Percentiles rank a stretch among this genome's conserved stretches.
Evolutionary conservation across 495 filamentous ascomycete genomes (phyloP).

Genomic region (Talaromyces adpressus): DNA sequence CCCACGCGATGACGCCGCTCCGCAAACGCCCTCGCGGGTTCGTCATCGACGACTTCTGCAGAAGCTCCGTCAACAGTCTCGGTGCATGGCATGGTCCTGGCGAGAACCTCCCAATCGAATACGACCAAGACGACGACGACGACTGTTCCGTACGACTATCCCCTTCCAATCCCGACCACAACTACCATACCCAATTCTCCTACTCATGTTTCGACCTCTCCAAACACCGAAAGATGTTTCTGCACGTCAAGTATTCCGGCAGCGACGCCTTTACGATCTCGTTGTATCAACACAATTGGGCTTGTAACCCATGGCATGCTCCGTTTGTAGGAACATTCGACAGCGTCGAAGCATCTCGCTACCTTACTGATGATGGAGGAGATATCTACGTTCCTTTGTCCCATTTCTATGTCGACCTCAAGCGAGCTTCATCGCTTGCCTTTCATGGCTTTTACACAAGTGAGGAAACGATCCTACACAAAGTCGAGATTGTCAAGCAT

Average conservation of each 20-base stretch:
- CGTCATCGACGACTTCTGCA: slow-evolving; percentile 62
- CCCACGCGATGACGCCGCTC: neutral
- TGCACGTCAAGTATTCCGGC: slow-evolving; percentile 67
- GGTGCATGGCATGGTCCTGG: slow-evolving; percentile 68
- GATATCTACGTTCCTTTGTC: slow-evolving; percentile 71
- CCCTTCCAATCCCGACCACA: slow-evolving; percentile 60
- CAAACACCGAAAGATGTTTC: slow-evolving; percentile 48
- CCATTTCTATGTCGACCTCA: slow-evolving; percentile 62
- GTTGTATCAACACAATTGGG: slow-evolving; percentile 63
- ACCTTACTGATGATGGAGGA: slow-evolving; percentile 32
- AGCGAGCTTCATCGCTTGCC: slow-evolving; percentile 54
- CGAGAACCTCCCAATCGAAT: slow-evolving; percentile 48
- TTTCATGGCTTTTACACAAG: slow-evolving; percentile 61
- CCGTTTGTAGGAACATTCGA: slow-evolving; percentile 73
- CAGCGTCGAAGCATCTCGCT: slow-evolving; percentile 61
- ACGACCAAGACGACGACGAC: slow-evolving; percentile 25
- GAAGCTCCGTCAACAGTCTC: slow-evolving; percentile 50
- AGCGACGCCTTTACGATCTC: slow-evolving; percentile 61
- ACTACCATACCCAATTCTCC: slow-evolving; percentile 60
- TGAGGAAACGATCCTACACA: slow-evolving; percentile 45
- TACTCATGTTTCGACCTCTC: slow-evolving; percentile 52
- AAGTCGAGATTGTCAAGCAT: slow-evolving; percentile 56
- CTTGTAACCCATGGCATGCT: slow-evolving; percentile 49
- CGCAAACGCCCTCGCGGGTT: slow-evolving; percentile 20
- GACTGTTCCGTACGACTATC: slow-evolving; percentile 44